phyloP scores from a whole-genome alignment of 371 early-diverging fungal species.

The Rhizomucor pusillus region DNA sequence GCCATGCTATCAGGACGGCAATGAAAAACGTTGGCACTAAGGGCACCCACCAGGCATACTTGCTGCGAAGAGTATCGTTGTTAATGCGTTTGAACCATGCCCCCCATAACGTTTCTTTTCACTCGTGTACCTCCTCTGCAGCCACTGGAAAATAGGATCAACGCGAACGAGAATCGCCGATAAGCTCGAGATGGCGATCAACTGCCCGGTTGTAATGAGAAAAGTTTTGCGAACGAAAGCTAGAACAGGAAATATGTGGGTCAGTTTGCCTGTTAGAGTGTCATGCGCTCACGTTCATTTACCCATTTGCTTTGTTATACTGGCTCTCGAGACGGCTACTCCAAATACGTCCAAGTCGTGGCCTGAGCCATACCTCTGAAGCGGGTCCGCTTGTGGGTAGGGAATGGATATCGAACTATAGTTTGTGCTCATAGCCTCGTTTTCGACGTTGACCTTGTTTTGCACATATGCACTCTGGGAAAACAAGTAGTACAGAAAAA shows the following conservation, averaged over 20 bases:
- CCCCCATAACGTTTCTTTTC: not conserved
- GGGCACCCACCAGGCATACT: constrained; percentile 36
- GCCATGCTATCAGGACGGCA: constrained; percentile 24
- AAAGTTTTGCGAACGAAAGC: constrained; percentile 17
- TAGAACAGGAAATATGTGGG: constrained; percentile 2
- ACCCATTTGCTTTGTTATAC: constrained; percentile 38
- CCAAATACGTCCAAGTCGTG: constrained; percentile 42
- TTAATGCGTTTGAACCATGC: not conserved
- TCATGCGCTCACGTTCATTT: not conserved
- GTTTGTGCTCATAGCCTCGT: constrained; percentile 11
- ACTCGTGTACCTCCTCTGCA: constrained; percentile 24
- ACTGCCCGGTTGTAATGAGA: constrained; percentile 15
- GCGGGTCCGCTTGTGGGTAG: constrained; percentile 6
- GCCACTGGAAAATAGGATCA: constrained; percentile 22
- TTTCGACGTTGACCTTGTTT: too few species aligned
- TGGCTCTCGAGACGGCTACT: constrained; percentile 27
- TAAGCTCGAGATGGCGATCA: constrained; percentile 8
- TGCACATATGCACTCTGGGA: too few species aligned
- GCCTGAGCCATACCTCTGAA: constrained; percentile 32
- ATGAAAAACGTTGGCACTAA: constrained; percentile 25
- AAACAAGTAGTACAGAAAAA: not conserved
- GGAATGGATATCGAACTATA: constrained; percentile 11
- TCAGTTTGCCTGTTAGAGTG: not conserved
- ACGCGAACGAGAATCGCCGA: constrained; percentile 13
- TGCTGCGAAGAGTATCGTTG: constrained; percentile 11